Conservation (phyloP, 306 rosid species). For the Carpinus viminea region DNA sequence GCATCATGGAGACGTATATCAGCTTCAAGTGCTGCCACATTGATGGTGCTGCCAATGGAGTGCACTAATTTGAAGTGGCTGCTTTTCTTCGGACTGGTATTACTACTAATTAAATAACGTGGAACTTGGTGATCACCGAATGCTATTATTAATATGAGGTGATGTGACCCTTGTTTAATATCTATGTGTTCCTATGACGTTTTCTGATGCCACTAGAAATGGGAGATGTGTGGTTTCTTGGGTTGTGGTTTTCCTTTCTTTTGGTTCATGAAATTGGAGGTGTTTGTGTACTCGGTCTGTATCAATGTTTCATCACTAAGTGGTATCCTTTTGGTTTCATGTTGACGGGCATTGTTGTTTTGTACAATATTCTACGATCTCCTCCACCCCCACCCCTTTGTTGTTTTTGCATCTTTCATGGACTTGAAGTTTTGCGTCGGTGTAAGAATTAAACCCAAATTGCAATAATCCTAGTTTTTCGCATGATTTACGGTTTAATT, state of each 20-base stretch:
- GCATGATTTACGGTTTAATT: too few species aligned
- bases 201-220: neutral
- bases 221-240: neutral
- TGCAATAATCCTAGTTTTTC: too few species aligned
- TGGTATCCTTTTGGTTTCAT: neutral
- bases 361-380: too few species aligned
- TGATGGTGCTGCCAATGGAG: neutral
- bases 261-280: neutral
- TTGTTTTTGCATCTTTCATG: too few species aligned
- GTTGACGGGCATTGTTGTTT: neutral
- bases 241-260: neutral
- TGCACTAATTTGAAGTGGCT: neutral
- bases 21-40: conserved; percentile 18
- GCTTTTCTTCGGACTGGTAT: neutral
- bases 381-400: too few species aligned
- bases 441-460: too few species aligned
- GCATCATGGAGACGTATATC: conserved; percentile 39
- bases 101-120: neutral
- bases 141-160: neutral
- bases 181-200: neutral
- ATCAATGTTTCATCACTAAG: neutral
- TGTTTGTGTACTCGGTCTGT: neutral
- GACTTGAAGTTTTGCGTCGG: too few species aligned
- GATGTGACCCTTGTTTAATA: neutral
- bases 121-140: neutral